Percentiles rank a stretch among this genome's conserved stretches.
Conservation (phyloP, 306 rosid species). For the Cucurbita pepo region DNA sequence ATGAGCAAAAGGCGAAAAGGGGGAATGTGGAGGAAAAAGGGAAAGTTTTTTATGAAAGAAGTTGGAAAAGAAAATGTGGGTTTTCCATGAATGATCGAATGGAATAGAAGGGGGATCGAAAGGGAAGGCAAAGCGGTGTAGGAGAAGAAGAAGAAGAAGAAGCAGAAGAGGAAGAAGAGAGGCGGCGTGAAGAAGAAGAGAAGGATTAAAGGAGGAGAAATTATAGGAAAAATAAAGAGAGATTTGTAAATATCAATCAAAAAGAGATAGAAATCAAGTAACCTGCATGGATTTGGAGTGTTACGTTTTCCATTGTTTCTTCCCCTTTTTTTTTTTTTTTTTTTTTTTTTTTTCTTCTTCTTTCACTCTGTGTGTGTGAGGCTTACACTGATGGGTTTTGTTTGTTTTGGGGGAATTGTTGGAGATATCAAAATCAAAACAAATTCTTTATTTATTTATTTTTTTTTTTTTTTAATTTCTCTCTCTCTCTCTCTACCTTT, state of each 20-base stretch:
- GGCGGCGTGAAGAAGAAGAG: slow-evolving; percentile 42
- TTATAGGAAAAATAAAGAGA: slow-evolving; percentile 2
- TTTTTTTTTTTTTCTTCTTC: not conserved
- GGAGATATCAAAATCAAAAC: not conserved
- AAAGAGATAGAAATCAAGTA: not conserved
- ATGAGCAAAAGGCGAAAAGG: not conserved
- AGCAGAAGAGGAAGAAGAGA: slow-evolving; percentile 20
- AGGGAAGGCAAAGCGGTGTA: not conserved
- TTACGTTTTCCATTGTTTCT: slow-evolving; percentile 4
- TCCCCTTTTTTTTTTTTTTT: not conserved
- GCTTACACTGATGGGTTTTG: not conserved
- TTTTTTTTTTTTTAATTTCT: not conserved
- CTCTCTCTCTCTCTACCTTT: not conserved
- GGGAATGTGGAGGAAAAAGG: not conserved
- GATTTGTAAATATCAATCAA: not conserved
- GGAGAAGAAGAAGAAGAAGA: slow-evolving; percentile 1
- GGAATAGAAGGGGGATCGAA: not conserved
- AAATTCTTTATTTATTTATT: not conserved
- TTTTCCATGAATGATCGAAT: not conserved
- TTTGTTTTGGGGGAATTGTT: not conserved
- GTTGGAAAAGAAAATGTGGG: not conserved
- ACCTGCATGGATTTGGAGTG: slow-evolving; percentile 8
- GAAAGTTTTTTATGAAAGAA: not conserved
- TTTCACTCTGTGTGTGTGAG: not conserved
- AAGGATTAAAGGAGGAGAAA: not conserved